Evolutionary conservation across 257 asterid species (phyloP), one percentile per base, ranked within the genome.

Genomic region (Nicotiana tabacum): DNA sequence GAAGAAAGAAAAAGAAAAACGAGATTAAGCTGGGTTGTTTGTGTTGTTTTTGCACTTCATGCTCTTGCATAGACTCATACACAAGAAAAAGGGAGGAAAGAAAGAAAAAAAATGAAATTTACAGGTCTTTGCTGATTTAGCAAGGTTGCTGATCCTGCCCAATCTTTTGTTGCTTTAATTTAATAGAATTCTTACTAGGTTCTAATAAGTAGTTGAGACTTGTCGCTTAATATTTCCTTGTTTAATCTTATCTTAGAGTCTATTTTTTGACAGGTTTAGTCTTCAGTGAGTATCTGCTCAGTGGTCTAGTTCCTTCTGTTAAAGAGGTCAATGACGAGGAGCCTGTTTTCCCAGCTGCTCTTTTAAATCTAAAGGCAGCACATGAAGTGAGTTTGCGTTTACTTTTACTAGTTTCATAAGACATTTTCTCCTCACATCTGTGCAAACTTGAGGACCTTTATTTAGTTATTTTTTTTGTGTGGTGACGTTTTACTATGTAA

Each of bases 271-370:
- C 92, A 96, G 98, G 99, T 90, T 87, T 96, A 83, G 92, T 96
- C 86, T 96, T 94, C 89, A 92, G 98, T 77, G 98, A 96, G 87
- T 96, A 94, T 89, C 93, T 94, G 83, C 96, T 96, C 85, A 94
- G 97, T 80, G 99, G 99, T 84, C 88, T 94, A 17, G 94, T 96
- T 83, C 99, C 99, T 82, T 92, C 98, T 66, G 93, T 96, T 33
- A 96, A 91, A 90, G 98, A 94, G 90, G 98, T 94, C 85, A 96
- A 96, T 87, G 89, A 90, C 24, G 99, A 92, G 88, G 99, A 96
- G 86, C 99, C 99, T 30, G 82, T 94, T 7, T 92, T 96, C 88
- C 98, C 99, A 29, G 95, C 94, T 77, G 84, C 91, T 64, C 51
- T 83, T 85, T 84, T 91, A 82, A 84, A 90, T 81, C 60, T 90